A percentile compares a stretch with the other conserved stretches of the same genome.
Conservation (phyloP, 1,139 yeast genomes). For the Yamadazyma siamensis region DNA sequence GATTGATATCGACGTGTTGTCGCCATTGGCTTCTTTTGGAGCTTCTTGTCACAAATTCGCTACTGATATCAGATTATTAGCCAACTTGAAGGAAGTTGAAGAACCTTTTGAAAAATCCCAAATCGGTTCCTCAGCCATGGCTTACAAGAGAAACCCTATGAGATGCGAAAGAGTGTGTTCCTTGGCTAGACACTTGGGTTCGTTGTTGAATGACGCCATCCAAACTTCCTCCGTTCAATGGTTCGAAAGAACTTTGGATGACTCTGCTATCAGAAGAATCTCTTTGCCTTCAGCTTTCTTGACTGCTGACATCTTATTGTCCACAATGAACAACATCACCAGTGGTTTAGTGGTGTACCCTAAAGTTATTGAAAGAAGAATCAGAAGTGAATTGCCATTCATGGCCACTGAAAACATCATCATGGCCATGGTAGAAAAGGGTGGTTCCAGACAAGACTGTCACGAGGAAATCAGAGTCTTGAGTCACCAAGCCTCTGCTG, state of each 20-base stretch:
- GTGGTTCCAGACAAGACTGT: constrained; percentile 97
- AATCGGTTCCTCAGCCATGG: constrained; percentile 98
- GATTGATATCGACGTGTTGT: constrained; percentile 90
- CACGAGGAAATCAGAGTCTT: constrained; percentile 97
- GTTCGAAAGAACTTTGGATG: constrained; percentile 99
- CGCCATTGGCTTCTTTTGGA: constrained; percentile 92
- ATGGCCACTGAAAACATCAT: constrained; percentile 99
- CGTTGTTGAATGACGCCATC: constrained; percentile 86
- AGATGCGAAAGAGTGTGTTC: constrained; percentile 99
- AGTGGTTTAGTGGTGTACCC: constrained; percentile 97
- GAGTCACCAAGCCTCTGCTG: constrained; percentile 96
- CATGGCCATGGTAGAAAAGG: constrained; percentile 99
- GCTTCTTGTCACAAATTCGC: constrained; percentile 98
- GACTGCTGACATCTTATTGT: constrained; percentile 89
- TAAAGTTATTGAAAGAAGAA: constrained; percentile 96
- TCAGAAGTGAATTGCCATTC: constrained; percentile 91
- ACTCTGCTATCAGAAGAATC: constrained; percentile 96
- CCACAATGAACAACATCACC: constrained; percentile 87
- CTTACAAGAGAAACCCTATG: constrained; percentile 99
- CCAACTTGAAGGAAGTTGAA: constrained; percentile 94
- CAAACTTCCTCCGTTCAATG: constrained; percentile 98
- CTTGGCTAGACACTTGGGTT: constrained; percentile 89
- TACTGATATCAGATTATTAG: constrained; percentile 92
- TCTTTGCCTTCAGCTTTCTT: constrained; percentile 94
- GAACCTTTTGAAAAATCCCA: constrained; percentile 98